Evolutionary conservation across 345 rosid species (phyloP).

Genomic region (Heritiera littoralis): DNA sequence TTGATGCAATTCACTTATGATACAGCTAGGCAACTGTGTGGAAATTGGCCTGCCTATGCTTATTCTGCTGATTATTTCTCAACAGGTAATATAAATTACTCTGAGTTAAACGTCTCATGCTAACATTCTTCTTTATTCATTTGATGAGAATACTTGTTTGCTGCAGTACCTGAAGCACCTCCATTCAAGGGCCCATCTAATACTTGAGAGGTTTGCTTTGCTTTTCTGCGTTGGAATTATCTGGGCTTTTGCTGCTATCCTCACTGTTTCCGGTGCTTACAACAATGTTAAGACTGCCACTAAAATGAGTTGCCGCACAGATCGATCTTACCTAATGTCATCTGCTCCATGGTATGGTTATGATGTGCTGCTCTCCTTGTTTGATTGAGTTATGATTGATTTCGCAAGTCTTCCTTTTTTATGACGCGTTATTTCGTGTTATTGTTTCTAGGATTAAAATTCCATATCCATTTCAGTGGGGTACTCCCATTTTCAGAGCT

Average conservation of each 20-base stretch:
- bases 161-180: constrained; percentile 65
- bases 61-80: constrained; percentile 63
- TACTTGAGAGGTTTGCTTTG: constrained; percentile 85
- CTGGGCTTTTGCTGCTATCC: constrained; percentile 96
- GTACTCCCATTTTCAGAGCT: constrained; percentile 87
- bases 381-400: background rate
- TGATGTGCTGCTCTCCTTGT: constrained; percentile 15
- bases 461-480: constrained; percentile 97
- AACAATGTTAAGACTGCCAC: constrained; percentile 62
- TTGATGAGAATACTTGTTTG: constrained; percentile 18
- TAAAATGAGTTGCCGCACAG: constrained; percentile 76
- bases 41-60: constrained; percentile 97
- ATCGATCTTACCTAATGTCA: constrained; percentile 70
- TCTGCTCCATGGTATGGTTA: constrained; percentile 77
- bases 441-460: constrained; percentile 64
- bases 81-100: constrained; percentile 55
- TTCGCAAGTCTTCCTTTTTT: background rate
- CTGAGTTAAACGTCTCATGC: background rate
- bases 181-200: constrained; percentile 29
- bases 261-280: constrained; percentile 92
- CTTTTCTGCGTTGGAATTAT: constrained; percentile 74
- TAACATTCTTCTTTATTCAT: background rate
- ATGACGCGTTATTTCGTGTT: background rate
- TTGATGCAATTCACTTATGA: constrained; percentile 17
- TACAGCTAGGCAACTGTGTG: constrained; percentile 88